Conservation (phyloP, 1,139 yeast species). For the Candida pseudoviswanathii region DNA sequence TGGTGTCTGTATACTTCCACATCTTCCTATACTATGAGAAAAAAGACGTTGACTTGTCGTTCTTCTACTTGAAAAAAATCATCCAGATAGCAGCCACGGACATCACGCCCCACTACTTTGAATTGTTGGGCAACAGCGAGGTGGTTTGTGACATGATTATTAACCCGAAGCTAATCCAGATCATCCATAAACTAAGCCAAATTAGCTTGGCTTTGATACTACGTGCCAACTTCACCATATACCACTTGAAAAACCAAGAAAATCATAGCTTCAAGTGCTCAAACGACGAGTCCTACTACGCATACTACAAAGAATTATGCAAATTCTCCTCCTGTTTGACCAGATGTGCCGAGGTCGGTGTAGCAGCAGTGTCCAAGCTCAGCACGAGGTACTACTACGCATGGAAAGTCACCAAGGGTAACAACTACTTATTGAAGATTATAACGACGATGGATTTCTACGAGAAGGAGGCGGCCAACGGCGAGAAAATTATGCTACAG, state of each 20-base stretch:
- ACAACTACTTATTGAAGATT: slow-evolving; percentile 31
- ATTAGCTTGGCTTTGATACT: slow-evolving; percentile 34
- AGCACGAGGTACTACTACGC: slow-evolving; percentile 51
- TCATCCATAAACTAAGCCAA: slow-evolving; percentile 43
- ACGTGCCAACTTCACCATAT: slow-evolving; percentile 28
- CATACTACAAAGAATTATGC: slow-evolving; percentile 26
- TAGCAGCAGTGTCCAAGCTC: slow-evolving; percentile 37
- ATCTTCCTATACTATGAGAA: slow-evolving; percentile 44
- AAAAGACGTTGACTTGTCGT: slow-evolving; percentile 27
- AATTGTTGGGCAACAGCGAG: slow-evolving; percentile 32
- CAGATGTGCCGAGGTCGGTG: slow-evolving; percentile 38
- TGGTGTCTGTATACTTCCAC: slow-evolving; percentile 38
- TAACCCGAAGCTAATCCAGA: slow-evolving; percentile 43
- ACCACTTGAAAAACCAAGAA: slow-evolving; percentile 17
- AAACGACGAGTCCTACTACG: slow-evolving; percentile 21
- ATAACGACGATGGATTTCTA: slow-evolving; percentile 35
- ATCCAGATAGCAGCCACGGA: slow-evolving; percentile 32
- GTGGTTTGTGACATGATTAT: slow-evolving; percentile 41
- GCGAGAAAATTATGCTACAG: slow-evolving; percentile 16
- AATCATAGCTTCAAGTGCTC: slow-evolving; percentile 22
- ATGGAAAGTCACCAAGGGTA: slow-evolving; percentile 53
- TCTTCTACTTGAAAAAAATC: slow-evolving; percentile 39
- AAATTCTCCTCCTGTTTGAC: slow-evolving; percentile 34
- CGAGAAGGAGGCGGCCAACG: slow-evolving; percentile 20
- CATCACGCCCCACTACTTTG: slow-evolving; percentile 42